Evolutionary conservation across 805 yeast species (phyloP).

Genomic region (Metschnikowia vanudenii): DNA sequence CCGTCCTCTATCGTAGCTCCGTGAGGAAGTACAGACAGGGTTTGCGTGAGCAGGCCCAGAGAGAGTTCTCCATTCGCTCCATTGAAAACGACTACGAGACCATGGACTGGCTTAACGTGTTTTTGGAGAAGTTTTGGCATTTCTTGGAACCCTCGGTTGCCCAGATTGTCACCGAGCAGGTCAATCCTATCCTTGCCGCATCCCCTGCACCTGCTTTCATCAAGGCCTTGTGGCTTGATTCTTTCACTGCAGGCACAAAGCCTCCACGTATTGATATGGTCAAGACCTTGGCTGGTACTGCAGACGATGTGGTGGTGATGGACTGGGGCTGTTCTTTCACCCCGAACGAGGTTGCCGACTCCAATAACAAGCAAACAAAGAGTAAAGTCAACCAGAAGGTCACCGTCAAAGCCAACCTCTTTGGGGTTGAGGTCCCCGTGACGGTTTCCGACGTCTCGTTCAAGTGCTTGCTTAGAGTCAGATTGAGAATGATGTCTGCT

Average conservation of each 20-base stretch:
- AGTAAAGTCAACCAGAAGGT: slow-evolving; percentile 81
- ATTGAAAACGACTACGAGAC: slow-evolving; percentile 90
- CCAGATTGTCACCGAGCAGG: slow-evolving; percentile 81
- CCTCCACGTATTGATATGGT: slow-evolving; percentile 92
- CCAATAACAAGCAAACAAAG: slow-evolving; percentile 80
- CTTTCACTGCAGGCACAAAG: slow-evolving; percentile 90
- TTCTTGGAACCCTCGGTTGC: slow-evolving; percentile 86
- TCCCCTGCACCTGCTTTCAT: slow-evolving; percentile 80
- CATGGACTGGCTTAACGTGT: slow-evolving; percentile 92
- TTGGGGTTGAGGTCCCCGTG: slow-evolving; percentile 80
- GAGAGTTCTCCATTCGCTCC: slow-evolving; percentile 76
- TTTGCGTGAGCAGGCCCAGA: slow-evolving; percentile 77
- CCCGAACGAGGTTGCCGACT: slow-evolving; percentile 85
- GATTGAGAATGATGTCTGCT: slow-evolving; percentile 84
- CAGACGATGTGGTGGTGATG: slow-evolving; percentile 92
- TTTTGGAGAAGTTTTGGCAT: slow-evolving; percentile 89
- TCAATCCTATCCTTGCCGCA: slow-evolving; percentile 76
- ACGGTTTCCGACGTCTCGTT: slow-evolving; percentile 79
- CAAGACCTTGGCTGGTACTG: slow-evolving; percentile 86
- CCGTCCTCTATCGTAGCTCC: slow-evolving; percentile 78
- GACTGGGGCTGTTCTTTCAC: slow-evolving; percentile 93
- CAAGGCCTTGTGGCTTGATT: slow-evolving; percentile 79
- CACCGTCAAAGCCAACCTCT: slow-evolving; percentile 73
- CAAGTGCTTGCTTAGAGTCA: slow-evolving; percentile 68
- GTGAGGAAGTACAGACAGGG: slow-evolving; percentile 73